Evolutionary conservation across 371 early-diverging fungal genomes (phyloP).

Genomic region (Rhizopus stolonifer): DNA sequence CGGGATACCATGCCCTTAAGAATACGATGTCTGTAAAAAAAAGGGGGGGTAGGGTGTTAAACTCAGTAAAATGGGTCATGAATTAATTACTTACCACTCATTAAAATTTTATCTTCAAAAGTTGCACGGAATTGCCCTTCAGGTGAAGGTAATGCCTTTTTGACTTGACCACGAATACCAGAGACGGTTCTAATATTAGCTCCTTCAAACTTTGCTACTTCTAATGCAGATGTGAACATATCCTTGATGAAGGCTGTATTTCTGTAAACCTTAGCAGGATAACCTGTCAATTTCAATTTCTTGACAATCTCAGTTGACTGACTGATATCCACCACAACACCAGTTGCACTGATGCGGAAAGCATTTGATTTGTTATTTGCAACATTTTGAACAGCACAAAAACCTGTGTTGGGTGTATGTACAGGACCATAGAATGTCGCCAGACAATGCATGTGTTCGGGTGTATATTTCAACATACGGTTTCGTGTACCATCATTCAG

Average conservation of each 20-base stretch:
- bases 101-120: constrained; percentile 97
- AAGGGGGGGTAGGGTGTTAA: too few relatives aligned
- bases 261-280: constrained; percentile 91
- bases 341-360: constrained; percentile 95
- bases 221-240: constrained; percentile 98
- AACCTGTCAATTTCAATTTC: constrained; percentile 98
- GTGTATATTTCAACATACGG: constrained; percentile 98
- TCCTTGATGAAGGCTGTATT: constrained; percentile 99
- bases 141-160: constrained; percentile 84
- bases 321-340: constrained; percentile 91
- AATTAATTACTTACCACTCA: constrained; percentile 59
- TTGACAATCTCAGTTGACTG: constrained; percentile 93
- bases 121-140: constrained; percentile 98
- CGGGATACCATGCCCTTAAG: constrained; percentile 95
- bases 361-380: constrained; percentile 63
- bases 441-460: constrained; percentile 98
- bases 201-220: constrained; percentile 99
- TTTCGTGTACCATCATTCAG: constrained; percentile 92
- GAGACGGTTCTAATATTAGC: constrained; percentile 95
- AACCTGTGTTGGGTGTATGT: constrained; percentile 94
- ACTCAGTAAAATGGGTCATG: too few relatives aligned
- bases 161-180: constrained; percentile 98
- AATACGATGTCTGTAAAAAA: constrained; percentile 59
- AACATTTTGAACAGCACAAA: constrained; percentile 88
- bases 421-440: constrained; percentile 93